Base-by-base conservation (phyloP, 2,329 filamentous ascomycete species). In the Coniochaeta prunicola region DNA sequence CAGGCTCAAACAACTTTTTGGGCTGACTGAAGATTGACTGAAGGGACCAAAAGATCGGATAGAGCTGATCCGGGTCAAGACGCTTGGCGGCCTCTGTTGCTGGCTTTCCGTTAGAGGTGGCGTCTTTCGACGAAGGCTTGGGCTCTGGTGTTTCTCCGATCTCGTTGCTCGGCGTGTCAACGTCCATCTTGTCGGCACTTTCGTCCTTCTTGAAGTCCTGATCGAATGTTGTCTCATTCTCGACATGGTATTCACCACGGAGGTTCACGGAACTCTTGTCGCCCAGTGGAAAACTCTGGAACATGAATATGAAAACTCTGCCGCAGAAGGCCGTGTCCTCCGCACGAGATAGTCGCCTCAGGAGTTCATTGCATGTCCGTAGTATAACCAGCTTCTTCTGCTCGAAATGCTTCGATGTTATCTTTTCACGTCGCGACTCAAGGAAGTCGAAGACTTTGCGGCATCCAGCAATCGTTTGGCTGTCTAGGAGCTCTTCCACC, bases 321-420 rank as follows among this genome's bases (percentile, higher is more conserved):
- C 94, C 94, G 69, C 94, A 99, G 70, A 99, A 99, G 0, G 96
- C 92, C 0, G 94, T 96, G 72, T 99, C 94, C 71, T 97, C 92
- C 4, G 94, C 93, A 59, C 94, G 85, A n/a, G 94, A 97, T 2
- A 99, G 80, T 53, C 94, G 84, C 36, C 93, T 87, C n/a, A 99
- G 79, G 17, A 99, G 80, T 74, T 97, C 94, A 72, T 97, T 99
- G 75, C 94, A 99, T 61, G 89, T 90, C 67, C 94, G 84, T n/a
- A 99, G 77, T 64, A 97, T 94, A 59, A 96, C 86, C 45, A 97
- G 77, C 60, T 91, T 88, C 72, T 96, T 97, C 69, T 89, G 88
- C 67, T 86, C 86, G 68, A 92, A 91, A 67, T 92, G 84, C 71
- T 80, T 87, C 53, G 90, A 86, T 21, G 90, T 96, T 61, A 97